Conservation (phyloP, 768 basidiomycete species). For the Myochromella boudieri region DNA sequence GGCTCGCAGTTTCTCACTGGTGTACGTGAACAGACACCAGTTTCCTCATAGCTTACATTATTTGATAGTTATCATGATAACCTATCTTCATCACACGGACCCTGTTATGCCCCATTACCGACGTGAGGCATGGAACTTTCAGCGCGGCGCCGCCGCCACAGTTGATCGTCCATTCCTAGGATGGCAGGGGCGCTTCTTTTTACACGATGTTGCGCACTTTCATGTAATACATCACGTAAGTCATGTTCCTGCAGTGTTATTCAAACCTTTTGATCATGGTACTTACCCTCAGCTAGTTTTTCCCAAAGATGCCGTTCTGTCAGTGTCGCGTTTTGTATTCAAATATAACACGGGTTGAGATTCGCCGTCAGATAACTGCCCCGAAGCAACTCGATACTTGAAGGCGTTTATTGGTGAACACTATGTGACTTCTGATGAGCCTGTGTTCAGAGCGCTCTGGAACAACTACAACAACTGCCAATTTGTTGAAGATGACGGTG, state of each 20-base stretch:
- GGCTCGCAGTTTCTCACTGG: constrained; percentile 58
- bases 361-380: constrained; percentile 42
- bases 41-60: not conserved
- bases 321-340: not conserved
- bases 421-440: constrained; percentile 43
- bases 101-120: constrained; percentile 58
- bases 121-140: constrained; percentile 55
- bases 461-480: constrained; percentile 56
- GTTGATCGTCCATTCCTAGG: constrained; percentile 59
- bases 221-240: constrained; percentile 63
- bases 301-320: constrained; percentile 23
- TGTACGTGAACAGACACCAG: constrained; percentile 30
- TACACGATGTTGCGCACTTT: constrained; percentile 65
- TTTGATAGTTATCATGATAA: constrained; percentile 48
- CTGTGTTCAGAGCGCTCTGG: constrained; percentile 49
- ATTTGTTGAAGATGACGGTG: constrained; percentile 59
- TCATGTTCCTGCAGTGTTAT: not conserved
- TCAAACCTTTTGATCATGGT: not conserved
- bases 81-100: constrained; percentile 69
- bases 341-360: not conserved
- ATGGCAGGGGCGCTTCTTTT: constrained; percentile 65
- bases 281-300: constrained; percentile 11
- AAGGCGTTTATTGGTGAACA: constrained; percentile 50
- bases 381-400: constrained; percentile 50
- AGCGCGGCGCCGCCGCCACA: constrained; percentile 59